Evolutionary conservation across 345 rosid species (phyloP).

Genomic region (Populus simonii): DNA sequence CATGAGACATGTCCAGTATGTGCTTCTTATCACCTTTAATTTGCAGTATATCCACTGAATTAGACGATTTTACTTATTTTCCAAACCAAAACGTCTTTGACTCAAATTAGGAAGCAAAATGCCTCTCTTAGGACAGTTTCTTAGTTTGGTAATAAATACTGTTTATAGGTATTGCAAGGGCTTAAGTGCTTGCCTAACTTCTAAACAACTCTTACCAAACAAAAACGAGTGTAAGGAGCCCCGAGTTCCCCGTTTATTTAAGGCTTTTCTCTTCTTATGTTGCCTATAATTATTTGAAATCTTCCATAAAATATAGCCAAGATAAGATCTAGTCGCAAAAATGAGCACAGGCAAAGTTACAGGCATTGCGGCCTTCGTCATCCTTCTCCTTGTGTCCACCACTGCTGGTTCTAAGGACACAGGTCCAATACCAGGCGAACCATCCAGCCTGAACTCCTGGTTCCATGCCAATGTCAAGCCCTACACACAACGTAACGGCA

Average conservation of each 20-base stretch:
- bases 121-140: not conserved
- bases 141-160: not conserved
- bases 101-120: not conserved
- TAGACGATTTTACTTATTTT: too few relatives aligned
- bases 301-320: not conserved
- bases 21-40: too few relatives aligned
- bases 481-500: slow-evolving; percentile 25
- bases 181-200: not conserved
- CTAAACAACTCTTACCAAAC: not conserved
- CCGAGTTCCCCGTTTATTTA: not conserved
- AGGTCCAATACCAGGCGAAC: slow-evolving; percentile 38
- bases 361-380: not conserved
- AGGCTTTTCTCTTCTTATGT: not conserved
- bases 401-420: slow-evolving; percentile 13
- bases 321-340: not conserved
- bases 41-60: too few relatives aligned
- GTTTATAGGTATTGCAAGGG: not conserved
- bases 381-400: not conserved
- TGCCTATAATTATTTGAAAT: slow-evolving; percentile 2
- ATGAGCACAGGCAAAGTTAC: not conserved
- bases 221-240: not conserved
- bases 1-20: too few relatives aligned
- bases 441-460: slow-evolving; percentile 34
- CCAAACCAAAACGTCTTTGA: not conserved
- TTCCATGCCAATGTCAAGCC: slow-evolving; percentile 38